phyloP scores from a whole-genome alignment of 2,329 filamentous ascomycete species.

The Exophiala viscosa region DNA sequence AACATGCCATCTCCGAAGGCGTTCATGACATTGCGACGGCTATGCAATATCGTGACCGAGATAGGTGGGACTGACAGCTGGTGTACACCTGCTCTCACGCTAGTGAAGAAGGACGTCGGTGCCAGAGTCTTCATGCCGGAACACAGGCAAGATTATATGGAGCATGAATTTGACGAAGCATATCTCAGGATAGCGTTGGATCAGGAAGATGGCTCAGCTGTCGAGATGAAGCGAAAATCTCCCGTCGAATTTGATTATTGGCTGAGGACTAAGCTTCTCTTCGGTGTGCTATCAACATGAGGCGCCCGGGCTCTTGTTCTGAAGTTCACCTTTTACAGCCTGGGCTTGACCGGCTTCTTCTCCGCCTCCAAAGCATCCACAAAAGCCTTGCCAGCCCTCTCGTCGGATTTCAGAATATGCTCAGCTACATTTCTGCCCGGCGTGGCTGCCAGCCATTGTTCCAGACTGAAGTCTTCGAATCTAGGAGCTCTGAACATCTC shows the following conservation, averaged over 20 bases:
- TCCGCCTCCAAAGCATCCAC: background rate
- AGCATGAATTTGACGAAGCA: conserved; percentile 22
- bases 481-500: conserved; percentile 65
- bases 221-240: background rate
- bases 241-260: conserved; percentile 23
- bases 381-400: background rate
- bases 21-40: conserved; percentile 19
- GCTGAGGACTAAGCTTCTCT: conserved; percentile 26
- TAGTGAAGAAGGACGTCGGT: conserved; percentile 15
- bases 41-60: conserved; percentile 26
- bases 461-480: conserved; percentile 63
- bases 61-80: conserved; percentile 26
- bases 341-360: background rate
- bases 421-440: conserved; percentile 60
- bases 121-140: conserved; percentile 13
- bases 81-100: conserved; percentile 17
- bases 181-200: conserved; percentile 21
- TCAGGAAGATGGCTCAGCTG: background rate
- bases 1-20: conserved; percentile 25
- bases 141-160: conserved; percentile 7
- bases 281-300: conserved; percentile 26
- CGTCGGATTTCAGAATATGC: background rate
- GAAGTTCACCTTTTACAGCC: background rate
- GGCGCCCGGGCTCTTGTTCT: no score
- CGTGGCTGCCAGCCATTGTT: conserved; percentile 67